Percentiles rank a stretch among this genome's conserved stretches.
Evolutionary conservation across 768 basidiomycete species (phyloP).

Genomic region (Lentinus brumalis): DNA sequence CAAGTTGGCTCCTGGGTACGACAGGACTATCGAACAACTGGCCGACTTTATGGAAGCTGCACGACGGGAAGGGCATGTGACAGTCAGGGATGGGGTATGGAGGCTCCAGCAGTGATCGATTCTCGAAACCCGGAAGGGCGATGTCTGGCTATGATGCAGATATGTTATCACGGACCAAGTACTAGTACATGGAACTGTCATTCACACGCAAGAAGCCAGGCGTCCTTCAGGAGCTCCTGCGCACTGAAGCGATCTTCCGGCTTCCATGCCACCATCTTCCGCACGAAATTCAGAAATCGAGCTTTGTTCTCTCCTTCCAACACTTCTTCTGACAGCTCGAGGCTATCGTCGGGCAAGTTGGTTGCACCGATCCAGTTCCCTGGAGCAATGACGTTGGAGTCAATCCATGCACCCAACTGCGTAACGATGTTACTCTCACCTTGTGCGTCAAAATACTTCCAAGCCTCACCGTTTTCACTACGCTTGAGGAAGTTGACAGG

Average conservation of each 20-base stretch:
- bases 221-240: conserved; percentile 7
- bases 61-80: conserved; percentile 73
- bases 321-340: conserved; percentile 7
- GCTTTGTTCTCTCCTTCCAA: conserved; percentile 11
- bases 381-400: neutral
- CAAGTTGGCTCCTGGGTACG: conserved; percentile 80
- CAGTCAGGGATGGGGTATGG: conserved; percentile 72
- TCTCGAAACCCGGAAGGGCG: no score
- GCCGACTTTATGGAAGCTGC: conserved; percentile 80
- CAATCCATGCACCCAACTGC: conserved; percentile 37
- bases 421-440: conserved; percentile 43
- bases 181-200: no score
- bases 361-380: conserved; percentile 13
- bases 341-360: conserved; percentile 4
- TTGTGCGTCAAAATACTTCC: conserved; percentile 12
- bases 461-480: neutral
- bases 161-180: no score
- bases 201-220: conserved; percentile 2
- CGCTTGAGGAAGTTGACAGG: conserved; percentile 18
- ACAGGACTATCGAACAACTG: conserved; percentile 79
- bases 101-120: conserved; percentile 36
- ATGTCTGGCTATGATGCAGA: no score
- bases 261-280: conserved; percentile 10
- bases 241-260: conserved; percentile 15
- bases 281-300: conserved; percentile 12